phyloP scores from a whole-genome alignment of 2,329 filamentous ascomycete species.

The Ophiostoma quercus region DNA sequence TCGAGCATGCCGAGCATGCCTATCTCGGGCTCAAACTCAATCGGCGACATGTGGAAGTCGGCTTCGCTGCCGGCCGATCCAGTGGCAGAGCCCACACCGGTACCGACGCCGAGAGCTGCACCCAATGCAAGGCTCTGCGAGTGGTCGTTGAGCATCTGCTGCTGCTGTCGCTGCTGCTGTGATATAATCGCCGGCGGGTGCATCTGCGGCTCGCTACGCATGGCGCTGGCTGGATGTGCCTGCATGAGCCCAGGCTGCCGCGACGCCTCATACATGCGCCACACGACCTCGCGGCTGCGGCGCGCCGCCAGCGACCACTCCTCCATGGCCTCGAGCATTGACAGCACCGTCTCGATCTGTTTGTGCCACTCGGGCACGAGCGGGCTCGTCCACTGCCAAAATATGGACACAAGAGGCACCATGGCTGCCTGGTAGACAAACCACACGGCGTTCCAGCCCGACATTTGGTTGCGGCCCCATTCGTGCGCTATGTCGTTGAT shows the following conservation, averaged over 20 bases:
- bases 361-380: slow-evolving; percentile 49
- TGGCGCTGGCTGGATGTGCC: slow-evolving; percentile 27
- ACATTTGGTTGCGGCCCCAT: slow-evolving; percentile 68
- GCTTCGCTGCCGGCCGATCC: background rate
- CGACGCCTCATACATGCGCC: slow-evolving; percentile 57
- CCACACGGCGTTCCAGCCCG: slow-evolving; percentile 77
- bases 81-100: background rate
- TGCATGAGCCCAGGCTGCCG: slow-evolving; percentile 33
- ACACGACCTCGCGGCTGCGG: slow-evolving; percentile 58
- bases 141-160: slow-evolving; percentile 36
- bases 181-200: slow-evolving; percentile 24
- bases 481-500: slow-evolving; percentile 68
- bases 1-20: slow-evolving; percentile 51
- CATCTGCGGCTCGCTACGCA: slow-evolving; percentile 25
- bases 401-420: slow-evolving; percentile 70
- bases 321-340: slow-evolving; percentile 58
- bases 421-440: slow-evolving; percentile 75
- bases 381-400: slow-evolving; percentile 57
- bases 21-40: slow-evolving; percentile 44
- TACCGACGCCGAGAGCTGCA: background rate
- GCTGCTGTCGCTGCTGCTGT: slow-evolving; percentile 20
- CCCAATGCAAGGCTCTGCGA: slow-evolving; percentile 31
- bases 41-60: slow-evolving; percentile 27
- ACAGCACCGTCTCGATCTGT: slow-evolving; percentile 54
- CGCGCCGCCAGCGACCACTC: slow-evolving; percentile 60